Evolutionary conservation across 108 stramenopile genomes (phyloP).

Genomic region (Nannochloropsis gaditana): DNA sequence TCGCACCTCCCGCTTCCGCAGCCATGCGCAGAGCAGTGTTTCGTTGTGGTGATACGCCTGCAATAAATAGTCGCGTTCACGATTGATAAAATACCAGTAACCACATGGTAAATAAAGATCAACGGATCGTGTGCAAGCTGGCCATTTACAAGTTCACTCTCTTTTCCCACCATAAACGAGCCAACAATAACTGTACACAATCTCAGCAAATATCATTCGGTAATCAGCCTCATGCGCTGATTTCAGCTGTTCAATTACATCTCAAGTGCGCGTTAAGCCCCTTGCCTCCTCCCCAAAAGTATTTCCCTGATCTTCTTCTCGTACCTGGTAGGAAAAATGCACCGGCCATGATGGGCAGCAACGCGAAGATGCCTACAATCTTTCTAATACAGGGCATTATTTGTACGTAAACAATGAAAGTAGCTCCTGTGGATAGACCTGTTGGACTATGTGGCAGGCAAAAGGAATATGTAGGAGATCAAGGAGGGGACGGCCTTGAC

Average conservation of each 20-base stretch:
- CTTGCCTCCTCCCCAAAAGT: neutral
- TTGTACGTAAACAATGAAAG: no score
- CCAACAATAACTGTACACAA: no score
- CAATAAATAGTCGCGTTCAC: neutral
- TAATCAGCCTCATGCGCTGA: no score
- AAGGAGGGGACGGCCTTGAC: neutral
- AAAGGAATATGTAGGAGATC: neutral
- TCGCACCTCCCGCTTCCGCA: slow-evolving; percentile 44
- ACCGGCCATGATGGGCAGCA: neutral
- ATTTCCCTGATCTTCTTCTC: neutral
- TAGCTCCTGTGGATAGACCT: neutral
- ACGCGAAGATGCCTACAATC: neutral
- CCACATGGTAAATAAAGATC: no score
- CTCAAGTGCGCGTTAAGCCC: neutral
- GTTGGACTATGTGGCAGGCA: neutral
- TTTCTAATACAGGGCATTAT: neutral
- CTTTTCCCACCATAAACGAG: no score
- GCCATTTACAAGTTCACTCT: no score
- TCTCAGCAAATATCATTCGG: no score
- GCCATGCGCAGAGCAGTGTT: neutral
- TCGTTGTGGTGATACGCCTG: neutral
- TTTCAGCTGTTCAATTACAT: no score
- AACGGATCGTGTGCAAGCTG: no score
- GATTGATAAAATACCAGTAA: no score
- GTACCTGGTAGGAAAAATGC: slow-evolving; percentile 4